phyloP scores from a whole-genome alignment of 2,329 filamentous ascomycete species.

The Aureobasidium pullulans region DNA sequence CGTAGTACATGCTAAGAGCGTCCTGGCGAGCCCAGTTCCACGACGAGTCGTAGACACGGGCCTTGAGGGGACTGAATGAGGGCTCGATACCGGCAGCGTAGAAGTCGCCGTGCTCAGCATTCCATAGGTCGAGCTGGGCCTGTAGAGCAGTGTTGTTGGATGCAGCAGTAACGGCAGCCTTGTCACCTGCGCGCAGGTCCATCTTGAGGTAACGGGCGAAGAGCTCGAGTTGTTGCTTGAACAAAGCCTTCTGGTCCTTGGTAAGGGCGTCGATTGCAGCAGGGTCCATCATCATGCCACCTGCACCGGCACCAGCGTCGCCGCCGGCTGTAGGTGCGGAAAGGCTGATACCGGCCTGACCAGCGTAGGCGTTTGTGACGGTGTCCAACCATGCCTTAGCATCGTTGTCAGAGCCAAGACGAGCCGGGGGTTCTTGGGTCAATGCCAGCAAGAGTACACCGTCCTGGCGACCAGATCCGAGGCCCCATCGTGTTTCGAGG shows the following conservation, averaged over 20 bases:
- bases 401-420: conserved; percentile 81
- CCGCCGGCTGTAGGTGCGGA: conserved; percentile 64
- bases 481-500: conserved; percentile 85
- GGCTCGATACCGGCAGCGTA: conserved; percentile 93
- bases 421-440: conserved; percentile 84
- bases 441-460: conserved; percentile 80
- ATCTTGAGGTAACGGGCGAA: conserved; percentile 95
- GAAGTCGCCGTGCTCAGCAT: conserved; percentile 89
- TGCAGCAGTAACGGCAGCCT: conserved; percentile 76
- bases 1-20: conserved; percentile 96
- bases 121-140: conserved; percentile 90
- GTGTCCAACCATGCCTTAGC: conserved; percentile 90
- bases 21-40: conserved; percentile 99
- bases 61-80: conserved; percentile 87
- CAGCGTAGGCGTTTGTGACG: conserved; percentile 81
- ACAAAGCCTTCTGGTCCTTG: conserved; percentile 89
- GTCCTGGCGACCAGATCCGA: conserved; percentile 81
- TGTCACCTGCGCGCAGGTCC: conserved; percentile 93
- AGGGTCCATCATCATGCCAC: conserved; percentile 99
- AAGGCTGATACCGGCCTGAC: conserved; percentile 73
- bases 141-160: conserved; percentile 83
- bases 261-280: conserved; percentile 93
- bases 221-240: conserved; percentile 97
- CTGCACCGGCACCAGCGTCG: conserved; percentile 62
- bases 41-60: conserved; percentile 91